phyloP scores from a whole-genome alignment of 169 alveolate species.

The Plasmodium adleri region DNA sequence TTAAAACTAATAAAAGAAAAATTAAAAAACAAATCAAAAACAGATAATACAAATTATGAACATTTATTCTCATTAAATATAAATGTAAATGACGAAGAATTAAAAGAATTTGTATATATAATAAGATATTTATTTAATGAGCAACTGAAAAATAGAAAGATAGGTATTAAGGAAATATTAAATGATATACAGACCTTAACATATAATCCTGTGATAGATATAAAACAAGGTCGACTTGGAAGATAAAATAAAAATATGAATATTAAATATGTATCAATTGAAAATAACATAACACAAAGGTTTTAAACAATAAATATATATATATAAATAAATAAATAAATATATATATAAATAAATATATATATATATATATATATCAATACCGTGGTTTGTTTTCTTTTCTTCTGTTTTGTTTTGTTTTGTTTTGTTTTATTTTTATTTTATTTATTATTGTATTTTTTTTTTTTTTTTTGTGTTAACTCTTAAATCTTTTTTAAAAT shows the following conservation, averaged over 20 bases:
- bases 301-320: background rate
- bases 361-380: background rate
- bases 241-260: constrained; percentile 5
- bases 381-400: background rate
- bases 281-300: too few relatives aligned
- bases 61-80: constrained; percentile 46
- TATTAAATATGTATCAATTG: background rate
- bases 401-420: background rate
- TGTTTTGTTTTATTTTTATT: background rate
- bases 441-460: background rate
- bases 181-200: constrained; percentile 66
- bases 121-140: constrained; percentile 44
- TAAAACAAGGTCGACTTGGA: constrained; percentile 65
- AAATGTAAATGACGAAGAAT: constrained; percentile 16
- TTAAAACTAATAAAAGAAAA: constrained; percentile 53
- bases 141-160: constrained; percentile 24
- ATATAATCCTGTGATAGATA: constrained; percentile 61
- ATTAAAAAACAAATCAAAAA: constrained; percentile 62
- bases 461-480: background rate
- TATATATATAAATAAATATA: background rate
- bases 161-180: constrained; percentile 21
- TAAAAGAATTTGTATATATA: constrained; percentile 65
- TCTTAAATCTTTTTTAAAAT: background rate
- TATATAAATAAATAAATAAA: background rate
- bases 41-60: constrained; percentile 38